These are phyloP conservation scores for Mycocentrospora acerina DNA, from an alignment of 2,329 filamentous ascomycete species.

Conservation along the genomic window DNA sequence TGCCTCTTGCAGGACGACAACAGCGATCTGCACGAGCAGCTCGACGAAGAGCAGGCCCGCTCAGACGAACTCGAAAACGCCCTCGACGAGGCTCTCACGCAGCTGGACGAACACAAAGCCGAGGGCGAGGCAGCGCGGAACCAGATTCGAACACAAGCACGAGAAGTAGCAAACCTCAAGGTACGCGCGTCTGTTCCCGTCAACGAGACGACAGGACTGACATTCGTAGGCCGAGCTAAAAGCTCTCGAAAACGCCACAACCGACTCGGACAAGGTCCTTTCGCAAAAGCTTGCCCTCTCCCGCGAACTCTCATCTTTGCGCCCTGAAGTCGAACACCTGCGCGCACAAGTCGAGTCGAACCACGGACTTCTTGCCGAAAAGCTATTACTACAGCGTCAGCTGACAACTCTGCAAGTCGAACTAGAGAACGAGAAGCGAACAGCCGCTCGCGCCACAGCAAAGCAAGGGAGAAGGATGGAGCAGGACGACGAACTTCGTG, in stretches of 20 bases:
- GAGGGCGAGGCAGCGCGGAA: slow-evolving; percentile 49
- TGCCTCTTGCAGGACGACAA: slow-evolving; percentile 74
- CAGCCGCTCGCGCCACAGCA: slow-evolving; percentile 59
- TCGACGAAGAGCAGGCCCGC: slow-evolving; percentile 61
- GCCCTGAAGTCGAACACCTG: slow-evolving; percentile 64
- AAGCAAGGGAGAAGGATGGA: slow-evolving; percentile 53
- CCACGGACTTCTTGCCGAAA: slow-evolving; percentile 72
- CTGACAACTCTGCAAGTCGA: slow-evolving; percentile 76
- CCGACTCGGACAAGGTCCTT: slow-evolving; percentile 70
- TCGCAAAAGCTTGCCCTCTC: slow-evolving; percentile 64
- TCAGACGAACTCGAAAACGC: slow-evolving; percentile 57
- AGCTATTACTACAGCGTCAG: slow-evolving; percentile 76
- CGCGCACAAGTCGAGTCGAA: slow-evolving; percentile 61
- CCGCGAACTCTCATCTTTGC: slow-evolving; percentile 60
- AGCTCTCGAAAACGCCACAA: slow-evolving; percentile 65
- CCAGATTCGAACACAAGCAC: slow-evolving; percentile 53
- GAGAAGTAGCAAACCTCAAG: slow-evolving; percentile 59
- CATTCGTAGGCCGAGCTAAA: slow-evolving; percentile 65
- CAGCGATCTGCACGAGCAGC: slow-evolving; percentile 64
- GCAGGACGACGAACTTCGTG: slow-evolving; percentile 50
- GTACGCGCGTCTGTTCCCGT: slow-evolving; percentile 51
- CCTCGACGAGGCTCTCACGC: slow-evolving; percentile 50
- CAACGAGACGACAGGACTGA: slow-evolving; percentile 37
- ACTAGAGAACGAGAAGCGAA: slow-evolving; percentile 78
- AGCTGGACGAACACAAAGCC: slow-evolving; percentile 51